Percentiles rank a stretch among this genome's conserved stretches.
Conservation (phyloP, 2,329 filamentous ascomycete species). For the Monosporascus sp. region DNA sequence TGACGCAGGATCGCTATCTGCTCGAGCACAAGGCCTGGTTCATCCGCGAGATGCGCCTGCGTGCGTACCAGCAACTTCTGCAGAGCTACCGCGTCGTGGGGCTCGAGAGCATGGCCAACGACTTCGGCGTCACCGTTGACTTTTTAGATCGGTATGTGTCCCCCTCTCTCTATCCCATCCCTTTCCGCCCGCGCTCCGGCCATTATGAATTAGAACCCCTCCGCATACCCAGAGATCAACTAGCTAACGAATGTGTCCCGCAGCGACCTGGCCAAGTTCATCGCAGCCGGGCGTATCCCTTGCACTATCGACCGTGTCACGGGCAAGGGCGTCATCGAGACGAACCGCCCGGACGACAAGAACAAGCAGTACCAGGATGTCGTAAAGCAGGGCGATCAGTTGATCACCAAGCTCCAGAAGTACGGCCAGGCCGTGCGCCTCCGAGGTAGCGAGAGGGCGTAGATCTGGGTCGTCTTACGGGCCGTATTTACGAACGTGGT, state of each 20-base stretch:
- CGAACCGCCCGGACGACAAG: slow-evolving; percentile 96
- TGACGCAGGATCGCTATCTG: slow-evolving; percentile 90
- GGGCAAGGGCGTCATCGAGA: slow-evolving; percentile 95
- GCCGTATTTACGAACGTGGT: too few relatives aligned
- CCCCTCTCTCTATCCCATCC: neutral
- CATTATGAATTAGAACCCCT: neutral
- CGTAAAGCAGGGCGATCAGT: slow-evolving; percentile 92
- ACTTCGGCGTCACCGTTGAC: slow-evolving; percentile 95
- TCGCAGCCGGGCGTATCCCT: slow-evolving; percentile 86
- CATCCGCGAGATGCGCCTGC: slow-evolving; percentile 94
- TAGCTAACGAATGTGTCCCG: slow-evolving; percentile 3
- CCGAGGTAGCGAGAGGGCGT: slow-evolving; percentile 90
- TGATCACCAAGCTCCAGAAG: slow-evolving; percentile 99
- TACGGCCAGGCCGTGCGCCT: slow-evolving; percentile 95
- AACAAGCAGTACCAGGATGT: slow-evolving; percentile 99
- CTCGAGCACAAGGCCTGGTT: slow-evolving; percentile 97
- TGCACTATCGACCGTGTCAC: slow-evolving; percentile 98
- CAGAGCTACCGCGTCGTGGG: slow-evolving; percentile 97
- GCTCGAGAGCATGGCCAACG: slow-evolving; percentile 93
- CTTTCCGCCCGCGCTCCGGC: neutral
- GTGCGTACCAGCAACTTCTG: slow-evolving; percentile 92
- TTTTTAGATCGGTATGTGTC: slow-evolving; percentile 80
- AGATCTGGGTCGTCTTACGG: slow-evolving; percentile 14
- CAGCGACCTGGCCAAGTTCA: slow-evolving; percentile 94
- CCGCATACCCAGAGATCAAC: neutral